Conservation (phyloP, 2,329 filamentous ascomycete genomes). For the Penicillium olsonii region DNA sequence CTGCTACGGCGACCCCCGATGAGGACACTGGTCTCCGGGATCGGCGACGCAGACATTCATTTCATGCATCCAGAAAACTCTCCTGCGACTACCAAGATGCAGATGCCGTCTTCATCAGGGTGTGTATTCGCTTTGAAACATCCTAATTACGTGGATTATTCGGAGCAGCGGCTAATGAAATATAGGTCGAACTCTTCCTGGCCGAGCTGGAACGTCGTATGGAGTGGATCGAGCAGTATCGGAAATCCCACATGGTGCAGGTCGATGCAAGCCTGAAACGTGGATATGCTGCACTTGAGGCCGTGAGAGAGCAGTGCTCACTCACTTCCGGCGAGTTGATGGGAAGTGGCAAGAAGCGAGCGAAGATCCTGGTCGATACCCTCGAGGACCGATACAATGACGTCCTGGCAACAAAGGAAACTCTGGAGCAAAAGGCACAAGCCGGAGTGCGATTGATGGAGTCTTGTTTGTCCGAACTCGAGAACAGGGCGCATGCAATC, state of each 20-base stretch:
- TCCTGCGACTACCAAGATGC: constrained; percentile 47
- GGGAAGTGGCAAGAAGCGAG: constrained; percentile 78
- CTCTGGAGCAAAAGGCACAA: constrained; percentile 86
- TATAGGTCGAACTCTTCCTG: constrained; percentile 55
- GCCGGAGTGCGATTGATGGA: constrained; percentile 87
- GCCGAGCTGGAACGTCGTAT: constrained; percentile 82
- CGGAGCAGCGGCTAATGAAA: constrained; percentile 8
- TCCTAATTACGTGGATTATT: not conserved
- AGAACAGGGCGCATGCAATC: constrained; percentile 76
- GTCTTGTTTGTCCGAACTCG: constrained; percentile 79
- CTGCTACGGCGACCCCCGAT: constrained; percentile 30
- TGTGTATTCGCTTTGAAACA: constrained; percentile 20
- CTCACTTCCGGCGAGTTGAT: constrained; percentile 88
- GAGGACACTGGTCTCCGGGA: constrained; percentile 40
- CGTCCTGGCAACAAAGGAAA: constrained; percentile 78
- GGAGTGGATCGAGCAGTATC: constrained; percentile 85
- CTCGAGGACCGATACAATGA: constrained; percentile 86
- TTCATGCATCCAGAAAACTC: constrained; percentile 44
- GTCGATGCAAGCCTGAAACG: constrained; percentile 81
- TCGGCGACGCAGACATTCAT: constrained; percentile 47
- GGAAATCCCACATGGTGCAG: constrained; percentile 75
- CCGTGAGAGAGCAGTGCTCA: constrained; percentile 84
- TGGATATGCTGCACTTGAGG: constrained; percentile 81
- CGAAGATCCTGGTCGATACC: constrained; percentile 89
- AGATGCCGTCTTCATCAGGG: constrained; percentile 48